Percentiles rank a stretch among this genome's conserved stretches.
phyloP scores from a whole-genome alignment of 768 basidiomycete species.

The Mycena kentingensis region DNA sequence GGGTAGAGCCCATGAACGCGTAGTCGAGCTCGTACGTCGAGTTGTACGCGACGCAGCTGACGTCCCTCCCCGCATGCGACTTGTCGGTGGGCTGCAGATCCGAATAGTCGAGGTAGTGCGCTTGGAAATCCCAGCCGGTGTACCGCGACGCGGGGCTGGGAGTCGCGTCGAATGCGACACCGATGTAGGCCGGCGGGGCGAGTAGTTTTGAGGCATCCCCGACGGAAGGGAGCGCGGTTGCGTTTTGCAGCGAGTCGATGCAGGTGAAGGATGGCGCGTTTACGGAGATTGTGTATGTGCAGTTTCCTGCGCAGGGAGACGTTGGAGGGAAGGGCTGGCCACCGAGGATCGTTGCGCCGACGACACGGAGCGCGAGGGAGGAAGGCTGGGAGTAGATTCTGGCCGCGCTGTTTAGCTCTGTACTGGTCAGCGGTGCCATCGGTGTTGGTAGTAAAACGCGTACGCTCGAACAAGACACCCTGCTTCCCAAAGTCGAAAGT shows the following conservation, averaged over 20 bases:
- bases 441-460: background rate
- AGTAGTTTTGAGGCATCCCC: background rate
- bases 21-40: slow-evolving; percentile 12
- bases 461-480: background rate
- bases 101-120: background rate
- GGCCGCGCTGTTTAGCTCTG: background rate
- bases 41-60: slow-evolving; percentile 13
- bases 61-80: background rate
- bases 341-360: background rate
- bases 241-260: background rate
- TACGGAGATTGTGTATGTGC: slow-evolving; percentile 3
- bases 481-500: slow-evolving; percentile 1
- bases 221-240: slow-evolving; percentile 2
- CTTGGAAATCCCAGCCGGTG: slow-evolving; percentile 4
- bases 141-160: background rate
- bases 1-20: slow-evolving; percentile 1
- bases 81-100: background rate
- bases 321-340: background rate
- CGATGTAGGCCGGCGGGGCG: background rate
- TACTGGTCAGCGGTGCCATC: background rate
- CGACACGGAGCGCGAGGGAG: background rate
- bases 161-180: background rate
- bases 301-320: slow-evolving; percentile 1
- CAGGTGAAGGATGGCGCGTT: slow-evolving; percentile 6
- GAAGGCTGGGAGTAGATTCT: background rate